Evolutionary conservation across 2,329 filamentous ascomycete genomes (phyloP).

Genomic region (Ceratocystis eucalypticola): DNA sequence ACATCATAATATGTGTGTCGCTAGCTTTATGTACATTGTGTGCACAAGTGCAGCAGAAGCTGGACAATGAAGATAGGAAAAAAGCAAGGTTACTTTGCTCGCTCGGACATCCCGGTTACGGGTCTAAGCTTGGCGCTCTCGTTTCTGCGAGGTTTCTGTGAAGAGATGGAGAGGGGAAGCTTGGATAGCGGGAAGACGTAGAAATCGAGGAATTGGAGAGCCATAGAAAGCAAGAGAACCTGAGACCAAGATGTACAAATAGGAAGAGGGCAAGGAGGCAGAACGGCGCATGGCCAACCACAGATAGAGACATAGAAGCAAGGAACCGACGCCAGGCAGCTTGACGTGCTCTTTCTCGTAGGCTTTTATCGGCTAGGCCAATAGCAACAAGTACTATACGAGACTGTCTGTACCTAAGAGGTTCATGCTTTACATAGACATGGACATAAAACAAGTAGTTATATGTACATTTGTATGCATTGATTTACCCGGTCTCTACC

Average conservation of each 20-base stretch:
- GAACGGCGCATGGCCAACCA: background rate
- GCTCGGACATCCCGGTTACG: constrained; percentile 3
- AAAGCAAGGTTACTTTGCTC: constrained; percentile 1
- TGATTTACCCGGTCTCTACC: background rate
- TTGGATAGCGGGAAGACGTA: background rate
- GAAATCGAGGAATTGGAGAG: background rate
- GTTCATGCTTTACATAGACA: background rate
- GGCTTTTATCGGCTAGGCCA: background rate
- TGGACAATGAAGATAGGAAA: background rate
- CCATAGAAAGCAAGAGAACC: background rate
- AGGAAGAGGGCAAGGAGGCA: background rate
- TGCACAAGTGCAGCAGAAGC: background rate
- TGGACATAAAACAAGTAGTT: background rate
- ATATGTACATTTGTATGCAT: background rate
- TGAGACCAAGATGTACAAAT: background rate
- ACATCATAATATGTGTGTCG: too few relatives aligned
- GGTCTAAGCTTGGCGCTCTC: constrained; percentile 6
- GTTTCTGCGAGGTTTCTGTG: background rate
- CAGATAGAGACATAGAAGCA: background rate
- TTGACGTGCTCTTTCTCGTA: background rate
- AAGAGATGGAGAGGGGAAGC: background rate
- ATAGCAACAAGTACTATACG: background rate
- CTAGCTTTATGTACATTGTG: background rate
- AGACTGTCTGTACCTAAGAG: background rate
- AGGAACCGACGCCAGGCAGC: background rate